Conservation (phyloP, 257 asterid genomes). For the Nicotiana tomentosiformis region DNA sequence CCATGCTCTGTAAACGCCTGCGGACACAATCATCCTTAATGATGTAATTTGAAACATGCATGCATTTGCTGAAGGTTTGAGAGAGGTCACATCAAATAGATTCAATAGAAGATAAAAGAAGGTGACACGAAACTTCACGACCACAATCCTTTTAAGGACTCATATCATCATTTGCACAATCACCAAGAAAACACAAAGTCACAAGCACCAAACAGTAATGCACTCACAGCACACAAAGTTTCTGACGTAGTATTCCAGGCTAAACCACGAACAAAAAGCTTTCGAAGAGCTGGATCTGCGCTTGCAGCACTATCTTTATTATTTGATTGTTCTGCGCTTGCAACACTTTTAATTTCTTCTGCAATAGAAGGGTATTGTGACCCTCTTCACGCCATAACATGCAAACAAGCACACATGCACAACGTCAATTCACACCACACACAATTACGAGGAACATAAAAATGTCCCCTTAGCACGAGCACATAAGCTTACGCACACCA, state of each 20-base stretch:
- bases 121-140: neutral
- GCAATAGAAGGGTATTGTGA: conserved; percentile 86
- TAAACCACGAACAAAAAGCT: conserved; percentile 98
- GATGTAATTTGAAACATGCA: neutral
- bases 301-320: conserved; percentile 55
- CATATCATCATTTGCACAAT: conserved; percentile 12
- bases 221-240: conserved; percentile 98
- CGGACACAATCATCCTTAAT: conserved; percentile 13
- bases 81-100: neutral
- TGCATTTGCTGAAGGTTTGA: neutral
- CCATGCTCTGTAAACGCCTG: conserved; percentile 86
- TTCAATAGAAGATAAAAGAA: neutral
- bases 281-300: conserved; percentile 96
- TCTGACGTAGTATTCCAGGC: conserved; percentile 91
- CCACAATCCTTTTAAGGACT: neutral
- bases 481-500: conserved; percentile 21
- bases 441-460: conserved; percentile 25
- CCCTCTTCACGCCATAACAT: conserved; percentile 91
- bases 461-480: conserved; percentile 20
- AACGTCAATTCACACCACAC: conserved; percentile 69
- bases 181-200: conserved; percentile 26
- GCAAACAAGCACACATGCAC: conserved; percentile 85
- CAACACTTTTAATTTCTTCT: conserved; percentile 88
- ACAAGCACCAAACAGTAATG: conserved; percentile 49
- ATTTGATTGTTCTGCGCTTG: conserved; percentile 52